A percentile compares a stretch with the other conserved stretches of the same genome.
These are phyloP conservation scores for Exophiala oligosperma DNA, from an alignment of 2,329 filamentous ascomycete species.

Conservation along the genomic window DNA sequence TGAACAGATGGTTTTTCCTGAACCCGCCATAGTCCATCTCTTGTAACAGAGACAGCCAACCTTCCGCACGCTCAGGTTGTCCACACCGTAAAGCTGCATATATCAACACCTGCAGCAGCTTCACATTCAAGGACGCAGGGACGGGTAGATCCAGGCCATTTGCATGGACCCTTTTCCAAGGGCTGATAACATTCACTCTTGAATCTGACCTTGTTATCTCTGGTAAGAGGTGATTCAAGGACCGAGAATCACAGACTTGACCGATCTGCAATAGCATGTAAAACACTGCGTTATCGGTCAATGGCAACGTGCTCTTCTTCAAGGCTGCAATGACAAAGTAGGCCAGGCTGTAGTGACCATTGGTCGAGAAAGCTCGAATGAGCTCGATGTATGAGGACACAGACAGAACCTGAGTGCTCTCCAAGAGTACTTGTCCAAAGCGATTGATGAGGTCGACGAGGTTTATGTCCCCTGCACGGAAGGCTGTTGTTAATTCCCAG, in stretches of 20 bases:
- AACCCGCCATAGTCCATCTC: conserved; percentile 15
- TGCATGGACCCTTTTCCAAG: conserved; percentile 20
- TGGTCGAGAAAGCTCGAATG: conserved; percentile 16
- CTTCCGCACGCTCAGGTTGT: conserved; percentile 27
- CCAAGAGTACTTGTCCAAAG: conserved; percentile 20
- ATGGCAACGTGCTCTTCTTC: conserved; percentile 19
- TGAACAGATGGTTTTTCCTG: conserved; percentile 20
- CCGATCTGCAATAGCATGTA: conserved; percentile 20
- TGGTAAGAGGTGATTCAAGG: conserved; percentile 19
- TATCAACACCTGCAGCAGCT: conserved; percentile 19
- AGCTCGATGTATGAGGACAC: conserved; percentile 18
- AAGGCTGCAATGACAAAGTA: conserved; percentile 22
- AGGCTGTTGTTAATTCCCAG: conserved; percentile 14
- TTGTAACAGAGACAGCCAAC: conserved; percentile 21
- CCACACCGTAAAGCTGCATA: conserved; percentile 20
- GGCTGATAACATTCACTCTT: conserved; percentile 11
- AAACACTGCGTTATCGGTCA: conserved; percentile 19
- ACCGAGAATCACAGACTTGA: conserved; percentile 15
- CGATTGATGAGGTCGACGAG: conserved; percentile 16
- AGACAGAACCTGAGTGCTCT: conserved; percentile 17
- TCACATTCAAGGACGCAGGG: conserved; percentile 18
- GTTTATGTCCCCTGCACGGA: conserved; percentile 13
- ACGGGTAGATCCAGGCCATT: conserved; percentile 23
- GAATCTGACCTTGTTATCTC: conserved; percentile 12
- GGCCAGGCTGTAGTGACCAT: conserved; percentile 13